Percentiles rank a stretch among this genome's conserved stretches.
Evolutionary conservation across 148 eudicot genomes (phyloP).

Genomic region (Rhododendron vialii): DNA sequence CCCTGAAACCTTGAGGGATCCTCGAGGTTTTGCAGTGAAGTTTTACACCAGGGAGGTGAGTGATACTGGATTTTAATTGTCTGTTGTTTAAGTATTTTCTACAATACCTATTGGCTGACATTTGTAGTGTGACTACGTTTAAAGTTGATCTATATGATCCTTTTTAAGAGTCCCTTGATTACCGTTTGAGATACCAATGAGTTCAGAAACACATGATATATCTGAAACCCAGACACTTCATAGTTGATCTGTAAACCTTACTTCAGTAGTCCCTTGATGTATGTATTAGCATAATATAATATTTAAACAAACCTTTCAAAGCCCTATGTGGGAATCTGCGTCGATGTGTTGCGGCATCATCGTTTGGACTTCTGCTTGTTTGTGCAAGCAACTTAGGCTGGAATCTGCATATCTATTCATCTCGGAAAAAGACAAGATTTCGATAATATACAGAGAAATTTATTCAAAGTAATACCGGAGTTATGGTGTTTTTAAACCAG

Average conservation of each 20-base stretch:
- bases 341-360: not conserved
- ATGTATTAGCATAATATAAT: not conserved
- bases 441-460: not conserved
- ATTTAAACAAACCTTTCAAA: not conserved
- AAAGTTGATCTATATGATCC: not conserved
- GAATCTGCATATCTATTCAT: not conserved
- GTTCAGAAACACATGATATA: not conserved
- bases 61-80: not conserved
- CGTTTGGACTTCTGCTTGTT: not conserved
- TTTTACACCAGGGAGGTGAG: constrained; percentile 95
- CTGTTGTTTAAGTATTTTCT: not conserved
- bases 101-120: not conserved
- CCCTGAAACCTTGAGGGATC: constrained; percentile 94
- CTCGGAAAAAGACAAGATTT: not conserved
- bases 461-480: not conserved
- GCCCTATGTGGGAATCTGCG: not conserved
- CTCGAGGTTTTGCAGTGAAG: constrained; percentile 96
- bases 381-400: not conserved
- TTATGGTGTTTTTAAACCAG: not conserved
- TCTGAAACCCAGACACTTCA: not conserved
- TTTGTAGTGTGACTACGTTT: not conserved
- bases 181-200: not conserved
- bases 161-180: not conserved
- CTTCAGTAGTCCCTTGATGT: not conserved
- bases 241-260: not conserved